These are phyloP conservation scores for Backusella liffmaniae DNA, from an alignment of 192 early-diverging fungal species.

Conservation along the genomic window DNA sequence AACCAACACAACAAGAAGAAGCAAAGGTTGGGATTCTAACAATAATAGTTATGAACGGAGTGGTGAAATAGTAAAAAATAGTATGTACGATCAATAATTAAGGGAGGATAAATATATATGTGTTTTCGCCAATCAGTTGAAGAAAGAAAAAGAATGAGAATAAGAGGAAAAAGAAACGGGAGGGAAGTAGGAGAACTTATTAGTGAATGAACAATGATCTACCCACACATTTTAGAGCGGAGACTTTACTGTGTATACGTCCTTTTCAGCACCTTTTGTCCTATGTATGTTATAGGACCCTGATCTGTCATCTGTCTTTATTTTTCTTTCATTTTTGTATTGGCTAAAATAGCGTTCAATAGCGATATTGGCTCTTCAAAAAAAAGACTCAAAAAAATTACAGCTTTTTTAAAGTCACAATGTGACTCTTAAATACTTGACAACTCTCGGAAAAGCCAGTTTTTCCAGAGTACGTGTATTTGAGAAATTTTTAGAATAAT, in stretches of 20 bases:
- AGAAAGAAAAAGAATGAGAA: slow-evolving; percentile 1
- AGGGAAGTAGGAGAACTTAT: slow-evolving; percentile 1
- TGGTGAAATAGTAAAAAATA: neutral
- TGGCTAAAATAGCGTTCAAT: slow-evolving; percentile 20
- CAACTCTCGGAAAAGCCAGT: neutral
- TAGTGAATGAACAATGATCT: neutral
- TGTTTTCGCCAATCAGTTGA: slow-evolving; percentile 1
- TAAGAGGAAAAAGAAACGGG: neutral
- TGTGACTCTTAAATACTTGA: neutral
- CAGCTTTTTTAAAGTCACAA: slow-evolving; percentile 6
- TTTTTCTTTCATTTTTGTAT: slow-evolving; percentile 2
- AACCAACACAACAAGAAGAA: slow-evolving; percentile 5
- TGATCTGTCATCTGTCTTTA: slow-evolving; percentile 15
- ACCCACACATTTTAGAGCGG: slow-evolving; percentile 8
- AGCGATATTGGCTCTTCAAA: slow-evolving; percentile 14
- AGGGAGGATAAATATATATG: neutral
- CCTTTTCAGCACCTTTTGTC: neutral
- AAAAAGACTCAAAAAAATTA: slow-evolving; percentile 7
- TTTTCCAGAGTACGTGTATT: neutral
- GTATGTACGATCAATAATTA: neutral
- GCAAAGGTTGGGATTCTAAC: neutral
- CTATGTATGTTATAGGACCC: slow-evolving; percentile 6
- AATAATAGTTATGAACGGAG: neutral
- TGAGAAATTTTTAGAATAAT: slow-evolving; percentile 1
- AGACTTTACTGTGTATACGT: slow-evolving; percentile 4